Percentiles rank a stretch among this genome's conserved stretches.
phyloP scores from a whole-genome alignment of 2,329 filamentous ascomycete species.

The Talaromyces islandicus region DNA sequence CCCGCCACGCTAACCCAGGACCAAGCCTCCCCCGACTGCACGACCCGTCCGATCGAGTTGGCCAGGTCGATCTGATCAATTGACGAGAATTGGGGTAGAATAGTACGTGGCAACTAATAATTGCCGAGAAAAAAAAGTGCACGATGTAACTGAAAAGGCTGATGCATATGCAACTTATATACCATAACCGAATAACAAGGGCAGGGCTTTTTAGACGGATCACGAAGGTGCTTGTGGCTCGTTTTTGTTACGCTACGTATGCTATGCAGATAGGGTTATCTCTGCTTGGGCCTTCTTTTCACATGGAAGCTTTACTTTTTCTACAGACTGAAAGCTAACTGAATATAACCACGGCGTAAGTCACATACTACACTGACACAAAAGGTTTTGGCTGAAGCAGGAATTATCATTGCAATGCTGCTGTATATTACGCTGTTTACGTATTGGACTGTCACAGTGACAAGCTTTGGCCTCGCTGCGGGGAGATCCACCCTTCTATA shows the following conservation, averaged over 20 bases:
- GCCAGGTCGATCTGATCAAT: too few species aligned
- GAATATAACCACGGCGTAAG: neutral
- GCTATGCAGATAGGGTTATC: neutral
- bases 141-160: too few species aligned
- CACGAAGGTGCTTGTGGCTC: too few species aligned
- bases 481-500: neutral
- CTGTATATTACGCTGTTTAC: neutral
- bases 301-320: neutral
- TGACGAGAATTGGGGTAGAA: too few species aligned
- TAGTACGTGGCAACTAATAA: too few species aligned
- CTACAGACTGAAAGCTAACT: neutral
- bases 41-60: too few species aligned
- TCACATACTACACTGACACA: too few species aligned
- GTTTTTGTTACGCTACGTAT: neutral
- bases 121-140: too few species aligned
- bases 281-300: neutral
- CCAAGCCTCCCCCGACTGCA: too few species aligned
- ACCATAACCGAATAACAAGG: neutral
- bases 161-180: neutral
- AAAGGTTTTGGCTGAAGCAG: neutral
- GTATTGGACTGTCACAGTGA: neutral
- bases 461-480: neutral
- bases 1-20: too few species aligned
- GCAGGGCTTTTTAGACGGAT: too few species aligned
- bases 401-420: neutral